Percentiles rank a stretch among this genome's conserved stretches.
Evolutionary conservation across 208 protist species (phyloP).

Genomic region (Leishmania amazonensis): DNA sequence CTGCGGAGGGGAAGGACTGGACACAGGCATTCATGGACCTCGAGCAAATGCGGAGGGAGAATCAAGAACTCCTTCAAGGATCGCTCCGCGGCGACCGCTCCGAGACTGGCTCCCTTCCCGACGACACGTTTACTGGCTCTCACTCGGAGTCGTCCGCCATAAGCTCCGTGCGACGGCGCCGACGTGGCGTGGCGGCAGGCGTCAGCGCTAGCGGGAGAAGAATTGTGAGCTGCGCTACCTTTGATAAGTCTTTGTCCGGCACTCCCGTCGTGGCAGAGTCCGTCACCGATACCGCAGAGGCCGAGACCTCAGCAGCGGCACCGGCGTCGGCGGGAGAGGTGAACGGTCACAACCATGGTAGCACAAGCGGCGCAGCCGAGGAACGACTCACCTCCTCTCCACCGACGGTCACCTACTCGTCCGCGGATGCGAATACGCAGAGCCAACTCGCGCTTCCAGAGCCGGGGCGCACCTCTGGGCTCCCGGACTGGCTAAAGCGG

Average conservation of each 20-base stretch:
- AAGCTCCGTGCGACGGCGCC: conserved; percentile 20
- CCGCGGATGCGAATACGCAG: neutral
- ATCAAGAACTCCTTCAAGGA: conserved; percentile 55
- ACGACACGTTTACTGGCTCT: conserved; percentile 12
- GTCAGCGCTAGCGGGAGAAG: neutral
- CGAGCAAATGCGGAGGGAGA: conserved; percentile 75
- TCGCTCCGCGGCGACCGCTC: conserved; percentile 22
- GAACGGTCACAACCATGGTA: neutral
- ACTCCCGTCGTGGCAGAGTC: neutral
- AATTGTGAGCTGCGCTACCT: neutral
- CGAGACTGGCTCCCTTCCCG: neutral
- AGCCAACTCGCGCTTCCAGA: neutral
- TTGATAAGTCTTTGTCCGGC: neutral
- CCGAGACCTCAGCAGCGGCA: conserved; percentile 2
- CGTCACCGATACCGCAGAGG: neutral
- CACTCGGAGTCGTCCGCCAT: conserved; percentile 11
- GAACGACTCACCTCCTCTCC: neutral
- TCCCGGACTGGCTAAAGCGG: conserved; percentile 16
- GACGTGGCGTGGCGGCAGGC: conserved; percentile 6
- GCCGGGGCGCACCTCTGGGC: neutral
- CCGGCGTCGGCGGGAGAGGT: neutral
- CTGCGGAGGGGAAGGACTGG: conserved; percentile 33
- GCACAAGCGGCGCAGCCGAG: neutral
- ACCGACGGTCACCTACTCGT: neutral
- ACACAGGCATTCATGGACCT: conserved; percentile 49